These are phyloP conservation scores for Rhizopus arrhizus DNA, from an alignment of 371 early-diverging fungal species.

Conservation along the genomic window DNA sequence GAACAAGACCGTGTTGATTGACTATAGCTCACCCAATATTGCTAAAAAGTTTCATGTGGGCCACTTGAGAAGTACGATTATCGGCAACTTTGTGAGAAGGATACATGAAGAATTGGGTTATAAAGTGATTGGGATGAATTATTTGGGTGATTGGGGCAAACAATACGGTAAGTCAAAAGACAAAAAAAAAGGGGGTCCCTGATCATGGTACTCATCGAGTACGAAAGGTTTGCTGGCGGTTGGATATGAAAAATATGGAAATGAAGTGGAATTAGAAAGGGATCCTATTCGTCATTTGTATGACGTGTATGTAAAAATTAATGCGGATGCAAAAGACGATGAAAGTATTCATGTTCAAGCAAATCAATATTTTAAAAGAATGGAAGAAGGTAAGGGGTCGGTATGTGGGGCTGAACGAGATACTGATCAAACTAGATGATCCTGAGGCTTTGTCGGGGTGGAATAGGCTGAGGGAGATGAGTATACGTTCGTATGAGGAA, in stretches of 20 bases:
- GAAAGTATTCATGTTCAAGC: conserved; percentile 72
- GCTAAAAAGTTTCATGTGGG: conserved; percentile 99
- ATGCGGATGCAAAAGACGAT: conserved; percentile 61
- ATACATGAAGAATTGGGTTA: conserved; percentile 89
- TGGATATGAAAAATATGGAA: conserved; percentile 88
- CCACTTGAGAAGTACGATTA: conserved; percentile 97
- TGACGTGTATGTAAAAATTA: conserved; percentile 95
- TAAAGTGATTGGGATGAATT: conserved; percentile 91
- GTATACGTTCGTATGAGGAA: conserved; percentile 83
- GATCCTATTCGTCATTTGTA: conserved; percentile 96
- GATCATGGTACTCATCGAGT: background rate
- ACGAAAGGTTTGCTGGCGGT: conserved; percentile 83
- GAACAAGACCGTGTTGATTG: conserved; percentile 78
- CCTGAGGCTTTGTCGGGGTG: conserved; percentile 76
- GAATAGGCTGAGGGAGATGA: conserved; percentile 86
- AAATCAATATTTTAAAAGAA: conserved; percentile 86
- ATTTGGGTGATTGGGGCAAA: conserved; percentile 99
- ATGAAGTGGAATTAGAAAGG: conserved; percentile 71
- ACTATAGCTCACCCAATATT: conserved; percentile 98
- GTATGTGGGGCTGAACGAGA: background rate
- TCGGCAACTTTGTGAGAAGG: conserved; percentile 94
- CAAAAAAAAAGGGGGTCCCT: background rate
- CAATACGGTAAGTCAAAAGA: conserved; percentile 80
- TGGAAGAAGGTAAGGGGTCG: conserved; percentile 82
- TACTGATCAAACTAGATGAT: conserved; percentile 55